phyloP scores from a whole-genome alignment of 2,329 filamentous ascomycete genomes.

The Trichophyton benhamiae region DNA sequence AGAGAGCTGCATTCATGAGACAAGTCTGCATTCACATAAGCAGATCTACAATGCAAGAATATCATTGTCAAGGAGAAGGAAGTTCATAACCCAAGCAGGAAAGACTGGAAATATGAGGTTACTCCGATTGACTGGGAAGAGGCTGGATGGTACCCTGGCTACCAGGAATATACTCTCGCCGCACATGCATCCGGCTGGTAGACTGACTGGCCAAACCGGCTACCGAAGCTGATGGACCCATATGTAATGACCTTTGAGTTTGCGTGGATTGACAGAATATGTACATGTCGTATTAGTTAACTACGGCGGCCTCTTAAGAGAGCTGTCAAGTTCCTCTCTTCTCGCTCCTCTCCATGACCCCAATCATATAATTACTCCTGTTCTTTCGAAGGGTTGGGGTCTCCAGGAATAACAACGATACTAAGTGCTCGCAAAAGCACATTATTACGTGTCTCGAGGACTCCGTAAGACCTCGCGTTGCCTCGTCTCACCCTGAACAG shows the following conservation, averaged over 20 bases:
- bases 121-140: constrained; percentile 31
- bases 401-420: not conserved
- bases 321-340: not conserved
- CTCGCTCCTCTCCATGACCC: too few species aligned
- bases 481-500: too few species aligned
- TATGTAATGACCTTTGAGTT: constrained; percentile 23
- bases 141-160: constrained; percentile 27
- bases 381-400: too few species aligned
- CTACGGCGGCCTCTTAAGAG: not conserved
- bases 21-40: constrained; percentile 21
- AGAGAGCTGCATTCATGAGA: constrained; percentile 20
- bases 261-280: constrained; percentile 20
- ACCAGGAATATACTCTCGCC: constrained; percentile 28
- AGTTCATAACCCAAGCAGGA: not conserved
- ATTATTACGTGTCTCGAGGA: not conserved
- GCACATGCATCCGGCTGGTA: constrained; percentile 23
- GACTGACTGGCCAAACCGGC: constrained; percentile 25
- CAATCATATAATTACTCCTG: too few species aligned
- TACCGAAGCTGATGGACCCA: constrained; percentile 21
- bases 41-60: constrained; percentile 23
- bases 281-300: constrained; percentile 4
- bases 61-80: constrained; percentile 16
- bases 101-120: constrained; percentile 13
- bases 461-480: not conserved
- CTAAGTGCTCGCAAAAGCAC: not conserved